Evolutionary conservation across 345 rosid species (phyloP), one percentile per base, ranked within the genome.

Genomic region (Salix koriyanagi): DNA sequence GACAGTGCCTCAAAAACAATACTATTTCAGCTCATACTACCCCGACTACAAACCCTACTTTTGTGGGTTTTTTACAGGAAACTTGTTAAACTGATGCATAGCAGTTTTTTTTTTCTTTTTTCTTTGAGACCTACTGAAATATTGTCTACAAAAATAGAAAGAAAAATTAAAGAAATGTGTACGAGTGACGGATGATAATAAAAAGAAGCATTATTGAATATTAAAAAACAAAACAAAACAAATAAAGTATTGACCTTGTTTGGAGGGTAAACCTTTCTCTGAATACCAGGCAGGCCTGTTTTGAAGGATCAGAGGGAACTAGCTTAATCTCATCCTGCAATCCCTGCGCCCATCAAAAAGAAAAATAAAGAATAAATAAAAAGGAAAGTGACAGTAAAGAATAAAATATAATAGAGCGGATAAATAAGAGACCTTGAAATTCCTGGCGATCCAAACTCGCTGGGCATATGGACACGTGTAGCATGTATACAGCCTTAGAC

Each of bases 391-490:
- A 23, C n/a, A 4, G 16, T 34, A 25, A 46, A 26, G 1, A 44
- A 32, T 19, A 13, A 21, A 41, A 6, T 39, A 4, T 11, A 67
- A 2, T 4, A 5, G 30, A 34, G 41, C 2, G 26, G 7, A 37
- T 19, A 23, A 52, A 12, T 48, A 70, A n/a, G 37, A n/a, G 26
- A 91, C 97, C 98, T 93, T 93, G 75, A 80, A 76, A 80, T 95
- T 91, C 79, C 99, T 87, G 75, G 97, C 90, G 91, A 95, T 93
- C 99, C 99, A 93, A 71, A 82, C 98, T 41, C 99, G 93, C 79
- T 91, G 98, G 10, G 96, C 93, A 79, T 5, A 95, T 32, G 99
- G 99, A 79, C 99, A 91, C 10, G 73, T 1, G 67, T 88, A 86
- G 70, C 71, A 54, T 34, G 88, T 85, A 83, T 94, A 94, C 89